Conservation (phyloP, 495 filamentous ascomycete species). For the Hypomontagnella monticulosa region DNA sequence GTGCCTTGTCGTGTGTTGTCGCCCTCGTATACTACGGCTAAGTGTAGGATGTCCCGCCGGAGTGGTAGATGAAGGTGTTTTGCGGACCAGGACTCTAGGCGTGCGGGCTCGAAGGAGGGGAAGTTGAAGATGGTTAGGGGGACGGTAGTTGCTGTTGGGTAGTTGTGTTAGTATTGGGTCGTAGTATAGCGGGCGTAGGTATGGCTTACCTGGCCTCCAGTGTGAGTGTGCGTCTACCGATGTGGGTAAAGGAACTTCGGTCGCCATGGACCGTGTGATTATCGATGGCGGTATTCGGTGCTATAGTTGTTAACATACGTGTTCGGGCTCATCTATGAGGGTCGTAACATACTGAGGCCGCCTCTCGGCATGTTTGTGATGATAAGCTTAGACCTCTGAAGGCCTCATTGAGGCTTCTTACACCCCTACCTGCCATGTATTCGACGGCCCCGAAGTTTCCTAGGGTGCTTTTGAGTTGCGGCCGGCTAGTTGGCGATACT, state of each 20-base stretch:
- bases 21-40: slow-evolving; percentile 92
- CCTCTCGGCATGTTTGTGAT: slow-evolving; percentile 51
- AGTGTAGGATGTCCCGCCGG: slow-evolving; percentile 90
- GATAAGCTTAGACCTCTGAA: slow-evolving; percentile 55
- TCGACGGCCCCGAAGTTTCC: neutral
- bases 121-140: slow-evolving; percentile 88
- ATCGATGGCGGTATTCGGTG: slow-evolving; percentile 37
- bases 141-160: slow-evolving; percentile 63
- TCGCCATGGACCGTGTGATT: slow-evolving; percentile 76
- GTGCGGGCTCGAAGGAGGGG: slow-evolving; percentile 84
- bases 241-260: slow-evolving; percentile 64
- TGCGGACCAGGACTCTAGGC: slow-evolving; percentile 78
- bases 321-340: neutral
- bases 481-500: neutral
- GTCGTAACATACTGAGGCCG: slow-evolving; percentile 37
- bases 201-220: slow-evolving; percentile 43
- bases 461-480: neutral
- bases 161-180: slow-evolving; percentile 43
- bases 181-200: slow-evolving; percentile 23
- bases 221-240: slow-evolving; percentile 38
- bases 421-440: slow-evolving; percentile 55
- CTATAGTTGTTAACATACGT: slow-evolving; percentile 23
- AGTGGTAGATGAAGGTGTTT: slow-evolving; percentile 87
- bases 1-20: slow-evolving; percentile 88
- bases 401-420: slow-evolving; percentile 59